A percentile compares a stretch with the other conserved stretches of the same genome.
Conservation (phyloP, 441 rosid species). For the Aquilaria agallochum region DNA sequence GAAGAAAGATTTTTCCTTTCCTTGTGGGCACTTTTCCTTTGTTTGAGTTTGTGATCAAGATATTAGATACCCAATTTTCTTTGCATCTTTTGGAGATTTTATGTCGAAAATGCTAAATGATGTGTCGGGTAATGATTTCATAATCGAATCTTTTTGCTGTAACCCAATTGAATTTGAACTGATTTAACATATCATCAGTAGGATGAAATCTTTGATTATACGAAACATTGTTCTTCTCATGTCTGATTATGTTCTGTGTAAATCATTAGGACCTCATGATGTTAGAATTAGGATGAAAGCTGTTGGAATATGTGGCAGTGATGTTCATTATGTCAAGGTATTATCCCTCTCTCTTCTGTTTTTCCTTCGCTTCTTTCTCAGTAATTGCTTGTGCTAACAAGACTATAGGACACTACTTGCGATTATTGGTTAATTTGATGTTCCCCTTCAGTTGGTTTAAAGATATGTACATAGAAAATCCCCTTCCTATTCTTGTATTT, state of each 20-base stretch:
- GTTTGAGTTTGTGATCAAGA: not conserved
- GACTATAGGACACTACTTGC: not conserved
- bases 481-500: not conserved
- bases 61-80: constrained; percentile 9
- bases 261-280: constrained; percentile 67
- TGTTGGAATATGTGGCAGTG: constrained; percentile 94
- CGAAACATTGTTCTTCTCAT: not conserved
- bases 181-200: too few species aligned
- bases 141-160: too few species aligned
- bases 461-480: too few species aligned
- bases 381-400: not conserved
- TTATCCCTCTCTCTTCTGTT: not conserved
- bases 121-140: too few species aligned
- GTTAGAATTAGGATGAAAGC: constrained; percentile 89
- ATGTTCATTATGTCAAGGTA: constrained; percentile 95
- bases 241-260: not conserved
- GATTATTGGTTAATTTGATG: not conserved
- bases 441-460: too few species aligned
- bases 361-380: constrained; percentile 1
- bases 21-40: constrained; percentile 1
- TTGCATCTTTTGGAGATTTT: not conserved
- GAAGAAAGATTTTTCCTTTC: not conserved
- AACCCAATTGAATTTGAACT: not conserved
- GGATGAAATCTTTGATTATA: too few species aligned
- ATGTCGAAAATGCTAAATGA: too few species aligned